phyloP scores from a whole-genome alignment of 208 protist species.

The Naegleria gruberi region DNA sequence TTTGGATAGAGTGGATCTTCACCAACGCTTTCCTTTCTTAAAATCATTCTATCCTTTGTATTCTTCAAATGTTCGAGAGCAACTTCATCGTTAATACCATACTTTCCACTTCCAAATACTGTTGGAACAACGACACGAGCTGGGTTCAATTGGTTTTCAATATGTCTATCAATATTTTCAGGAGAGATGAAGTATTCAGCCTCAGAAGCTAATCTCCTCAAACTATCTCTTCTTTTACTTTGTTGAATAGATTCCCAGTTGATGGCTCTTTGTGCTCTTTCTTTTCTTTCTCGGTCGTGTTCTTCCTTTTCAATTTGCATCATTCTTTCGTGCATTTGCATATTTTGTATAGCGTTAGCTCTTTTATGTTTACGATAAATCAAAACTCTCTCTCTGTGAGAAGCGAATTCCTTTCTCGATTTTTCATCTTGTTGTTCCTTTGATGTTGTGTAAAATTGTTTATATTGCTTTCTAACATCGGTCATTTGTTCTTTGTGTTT shows the following conservation, averaged over 20 bases:
- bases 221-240: background rate
- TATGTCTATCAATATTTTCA: background rate
- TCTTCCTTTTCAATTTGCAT: background rate
- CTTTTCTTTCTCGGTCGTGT: background rate
- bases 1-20: background rate
- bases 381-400: background rate
- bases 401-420: background rate
- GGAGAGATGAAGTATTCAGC: background rate
- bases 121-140: background rate
- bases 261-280: background rate
- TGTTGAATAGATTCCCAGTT: background rate
- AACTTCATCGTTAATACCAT: conserved; percentile 13
- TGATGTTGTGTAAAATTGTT: background rate
- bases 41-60: background rate
- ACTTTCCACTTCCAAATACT: background rate
- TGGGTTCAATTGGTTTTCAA: conserved; percentile 1
- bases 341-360: background rate
- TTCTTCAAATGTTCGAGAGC: background rate
- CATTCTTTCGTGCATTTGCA: background rate
- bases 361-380: background rate
- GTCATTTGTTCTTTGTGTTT: background rate
- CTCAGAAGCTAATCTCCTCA: background rate
- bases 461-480: background rate
- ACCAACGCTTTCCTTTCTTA: background rate
- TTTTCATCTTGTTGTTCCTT: background rate